Conservation (phyloP, 768 basidiomycete species). For the Auriscalpium orientale region DNA sequence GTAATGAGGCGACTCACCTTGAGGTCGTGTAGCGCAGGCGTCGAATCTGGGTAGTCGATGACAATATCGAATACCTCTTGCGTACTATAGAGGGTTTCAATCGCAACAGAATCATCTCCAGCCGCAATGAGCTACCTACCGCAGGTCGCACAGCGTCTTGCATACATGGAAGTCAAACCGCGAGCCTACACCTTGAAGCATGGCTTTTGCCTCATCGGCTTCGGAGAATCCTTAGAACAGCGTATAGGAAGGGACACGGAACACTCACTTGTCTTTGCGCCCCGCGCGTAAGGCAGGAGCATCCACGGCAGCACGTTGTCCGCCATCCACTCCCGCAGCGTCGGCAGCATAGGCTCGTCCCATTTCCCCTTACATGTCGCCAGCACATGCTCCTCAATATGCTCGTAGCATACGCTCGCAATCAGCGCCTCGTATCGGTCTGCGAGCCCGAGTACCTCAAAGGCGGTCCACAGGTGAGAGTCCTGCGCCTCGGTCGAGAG, state of each 20-base stretch:
- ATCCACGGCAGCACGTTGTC: conserved; percentile 81
- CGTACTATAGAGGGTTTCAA: conserved; percentile 34
- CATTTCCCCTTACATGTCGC: conserved; percentile 62
- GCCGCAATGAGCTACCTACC: conserved; percentile 38
- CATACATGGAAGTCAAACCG: conserved; percentile 91
- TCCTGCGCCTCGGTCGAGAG: conserved; percentile 21
- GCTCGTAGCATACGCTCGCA: conserved; percentile 76
- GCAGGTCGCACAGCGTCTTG: conserved; percentile 80
- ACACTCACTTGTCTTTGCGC: conserved; percentile 46
- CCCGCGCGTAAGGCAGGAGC: conserved; percentile 67
- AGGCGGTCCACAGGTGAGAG: conserved; percentile 43
- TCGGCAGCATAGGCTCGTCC: conserved; percentile 55
- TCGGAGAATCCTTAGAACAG: not conserved
- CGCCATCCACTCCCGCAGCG: conserved; percentile 69
- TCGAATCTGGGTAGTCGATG: conserved; percentile 86
- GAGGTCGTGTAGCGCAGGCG: conserved; percentile 78
- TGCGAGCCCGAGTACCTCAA: conserved; percentile 66
- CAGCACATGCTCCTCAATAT: conserved; percentile 70
- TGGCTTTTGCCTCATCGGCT: conserved; percentile 65
- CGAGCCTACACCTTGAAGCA: conserved; percentile 72
- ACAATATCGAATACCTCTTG: conserved; percentile 94
- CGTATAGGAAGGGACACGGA: not conserved
- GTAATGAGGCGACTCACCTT: conserved; percentile 39
- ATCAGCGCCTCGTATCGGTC: conserved; percentile 82
- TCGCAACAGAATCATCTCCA: not conserved